phyloP scores from a whole-genome alignment of 345 rosid species.

The Linum lewisii region DNA sequence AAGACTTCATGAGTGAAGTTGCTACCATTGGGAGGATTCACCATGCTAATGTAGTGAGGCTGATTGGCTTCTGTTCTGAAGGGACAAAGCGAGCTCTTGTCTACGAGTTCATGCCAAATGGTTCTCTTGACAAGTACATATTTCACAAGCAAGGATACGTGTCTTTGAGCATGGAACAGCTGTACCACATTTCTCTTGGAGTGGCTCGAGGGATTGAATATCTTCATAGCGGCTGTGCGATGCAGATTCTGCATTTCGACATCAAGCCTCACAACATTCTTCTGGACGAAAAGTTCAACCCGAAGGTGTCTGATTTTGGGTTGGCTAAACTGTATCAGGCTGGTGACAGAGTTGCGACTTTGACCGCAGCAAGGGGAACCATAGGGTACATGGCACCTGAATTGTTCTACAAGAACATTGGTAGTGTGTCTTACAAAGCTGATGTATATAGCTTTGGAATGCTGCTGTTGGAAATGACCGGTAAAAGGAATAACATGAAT shows the following conservation, averaged over 20 bases:
- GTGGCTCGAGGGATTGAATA: slow-evolving; percentile 2
- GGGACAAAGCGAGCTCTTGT: slow-evolving; percentile 3
- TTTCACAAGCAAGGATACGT: background rate
- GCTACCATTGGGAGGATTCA: slow-evolving; percentile 6
- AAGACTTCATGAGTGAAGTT: slow-evolving; percentile 4
- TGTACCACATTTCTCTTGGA: background rate
- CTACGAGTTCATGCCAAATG: slow-evolving; percentile 4
- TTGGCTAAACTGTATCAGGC: background rate
- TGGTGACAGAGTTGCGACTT: background rate
- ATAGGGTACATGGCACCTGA: slow-evolving; percentile 4
- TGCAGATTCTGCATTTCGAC: slow-evolving; percentile 6
- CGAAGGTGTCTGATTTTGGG: slow-evolving; percentile 2
- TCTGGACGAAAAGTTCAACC: background rate
- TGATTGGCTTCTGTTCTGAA: background rate
- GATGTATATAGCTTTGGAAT: slow-evolving; percentile 8
- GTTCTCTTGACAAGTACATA: slow-evolving; percentile 2
- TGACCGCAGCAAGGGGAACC: background rate
- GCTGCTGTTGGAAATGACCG: slow-evolving; percentile 3
- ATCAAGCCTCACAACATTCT: slow-evolving; percentile 5
- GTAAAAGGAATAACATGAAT: background rate
- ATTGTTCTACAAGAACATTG: slow-evolving; percentile 3
- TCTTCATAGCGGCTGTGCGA: background rate
- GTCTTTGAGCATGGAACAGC: background rate
- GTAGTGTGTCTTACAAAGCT: slow-evolving; percentile 1
- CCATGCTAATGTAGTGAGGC: slow-evolving; percentile 1